These are phyloP conservation scores for Pyracantha coccinea DNA, from an alignment of 331 rosid species.

Conservation along the genomic window DNA sequence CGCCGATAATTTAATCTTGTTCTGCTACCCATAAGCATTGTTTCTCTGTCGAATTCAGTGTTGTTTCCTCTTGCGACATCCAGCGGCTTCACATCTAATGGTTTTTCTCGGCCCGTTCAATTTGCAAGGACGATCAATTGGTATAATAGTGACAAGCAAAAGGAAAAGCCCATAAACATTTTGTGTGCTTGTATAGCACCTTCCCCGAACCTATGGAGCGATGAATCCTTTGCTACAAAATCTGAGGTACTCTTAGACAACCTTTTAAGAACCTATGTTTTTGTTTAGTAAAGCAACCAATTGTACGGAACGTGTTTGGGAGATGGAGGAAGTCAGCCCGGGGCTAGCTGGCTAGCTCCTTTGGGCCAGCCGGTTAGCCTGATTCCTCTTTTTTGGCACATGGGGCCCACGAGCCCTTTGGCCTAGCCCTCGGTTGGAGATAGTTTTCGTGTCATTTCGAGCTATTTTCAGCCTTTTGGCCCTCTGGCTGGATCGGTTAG, in stretches of 20 bases:
- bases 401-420: too few species aligned
- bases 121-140: constrained; percentile 17
- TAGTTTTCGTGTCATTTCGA: too few species aligned
- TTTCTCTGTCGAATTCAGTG: constrained; percentile 41
- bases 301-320: too few species aligned
- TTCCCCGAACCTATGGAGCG: constrained; percentile 45
- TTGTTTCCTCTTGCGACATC: constrained; percentile 33
- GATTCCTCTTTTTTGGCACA: too few species aligned
- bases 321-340: too few species aligned
- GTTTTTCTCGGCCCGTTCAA: constrained; percentile 24
- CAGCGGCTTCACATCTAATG: constrained; percentile 18
- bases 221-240: constrained; percentile 46
- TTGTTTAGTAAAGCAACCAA: not conserved
- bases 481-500: too few species aligned
- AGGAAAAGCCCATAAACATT: constrained; percentile 31
- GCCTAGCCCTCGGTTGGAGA: too few species aligned
- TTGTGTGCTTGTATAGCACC: constrained; percentile 83
- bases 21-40: constrained; percentile 32
- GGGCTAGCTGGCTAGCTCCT: too few species aligned
- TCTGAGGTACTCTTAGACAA: constrained; percentile 40
- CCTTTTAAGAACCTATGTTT: not conserved
- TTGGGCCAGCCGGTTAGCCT: too few species aligned
- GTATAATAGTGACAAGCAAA: constrained; percentile 8
- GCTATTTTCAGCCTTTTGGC: too few species aligned
- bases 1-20: not conserved